phyloP scores from a whole-genome alignment of 306 rosid species.

The Alnus glutinosa region DNA sequence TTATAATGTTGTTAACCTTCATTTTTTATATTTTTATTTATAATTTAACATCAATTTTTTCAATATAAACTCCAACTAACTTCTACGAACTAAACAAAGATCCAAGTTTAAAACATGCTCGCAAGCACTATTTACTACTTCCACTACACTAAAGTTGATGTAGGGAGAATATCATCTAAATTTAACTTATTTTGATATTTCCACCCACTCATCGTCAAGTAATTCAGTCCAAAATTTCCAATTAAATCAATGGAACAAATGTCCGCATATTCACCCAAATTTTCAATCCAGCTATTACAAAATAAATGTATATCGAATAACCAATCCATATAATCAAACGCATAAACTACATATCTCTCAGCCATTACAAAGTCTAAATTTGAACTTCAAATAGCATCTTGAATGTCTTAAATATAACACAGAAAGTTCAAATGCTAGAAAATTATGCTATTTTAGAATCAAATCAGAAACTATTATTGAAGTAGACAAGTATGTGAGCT shows the following conservation, averaged over 20 bases:
- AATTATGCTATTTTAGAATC: neutral
- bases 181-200: neutral
- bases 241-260: too few species aligned
- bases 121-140: neutral
- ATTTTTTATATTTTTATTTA: neutral
- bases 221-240: too few species aligned
- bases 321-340: too few species aligned
- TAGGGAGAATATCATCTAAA: neutral
- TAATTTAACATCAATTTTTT: neutral
- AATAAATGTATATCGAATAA: too few species aligned
- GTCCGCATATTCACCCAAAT: too few species aligned
- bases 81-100: neutral
- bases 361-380: too few species aligned
- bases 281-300: too few species aligned
- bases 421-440: neutral
- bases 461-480: constrained; percentile 3
- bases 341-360: too few species aligned
- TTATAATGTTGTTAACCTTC: neutral
- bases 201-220: too few species aligned
- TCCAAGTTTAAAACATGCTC: neutral
- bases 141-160: neutral
- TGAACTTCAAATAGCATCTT: too few species aligned
- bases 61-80: constrained; percentile 7
- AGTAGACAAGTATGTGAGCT: neutral
- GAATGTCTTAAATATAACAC: neutral